Evolutionary conservation across 2,329 filamentous ascomycete species (phyloP), one percentile per base, ranked within the genome.

Genomic region (Fusarium fujikuroi): DNA sequence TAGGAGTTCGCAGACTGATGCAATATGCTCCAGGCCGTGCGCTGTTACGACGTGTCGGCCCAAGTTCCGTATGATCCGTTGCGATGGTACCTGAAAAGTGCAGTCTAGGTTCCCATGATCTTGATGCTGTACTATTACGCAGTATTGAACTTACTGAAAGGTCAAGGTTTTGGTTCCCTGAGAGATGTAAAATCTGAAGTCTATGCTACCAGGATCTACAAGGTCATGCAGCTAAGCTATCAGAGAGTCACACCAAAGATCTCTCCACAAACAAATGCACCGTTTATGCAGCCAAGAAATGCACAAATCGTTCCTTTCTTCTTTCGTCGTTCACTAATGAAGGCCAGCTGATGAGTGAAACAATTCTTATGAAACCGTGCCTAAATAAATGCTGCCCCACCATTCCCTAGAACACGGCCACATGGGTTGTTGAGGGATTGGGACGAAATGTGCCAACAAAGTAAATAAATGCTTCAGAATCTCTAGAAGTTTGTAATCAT

Each of bases 221-320:
- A 40, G 32, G 21, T 8, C 23, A 57, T 42, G 58, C 36, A 61
- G 37, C 47, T 61, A 21, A 59, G 42, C 56, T 37, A 16, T 25
- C 40, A 28, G 16, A 39, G 40, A 60, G 50, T 63, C 30, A 15
- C 36, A 23, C 36, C 43, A 60, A 37, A 42, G 57, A 64, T 64
- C 57, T 63, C 57, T 28, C 54, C 43, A 37, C 37, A 42, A n/a
- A 37, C 28, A 40, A 40, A 49, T 40, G 25, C 56, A 69, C 34
- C 11, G 32, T 18, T 42, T 65, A 69, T 69, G 66, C 59, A 70
- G 60, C 66, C 62, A 65, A 63, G 58, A 63, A 19, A 28, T 62
- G 25, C 43, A 34, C n/a, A 32, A 30, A 34, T 23, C 28, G 34
- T 30, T 23, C 32, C 47, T 43, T 49, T 44, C 44, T 34, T 34